phyloP scores from a whole-genome alignment of 2,329 filamentous ascomycete species.

The Teratosphaeria viscida region DNA sequence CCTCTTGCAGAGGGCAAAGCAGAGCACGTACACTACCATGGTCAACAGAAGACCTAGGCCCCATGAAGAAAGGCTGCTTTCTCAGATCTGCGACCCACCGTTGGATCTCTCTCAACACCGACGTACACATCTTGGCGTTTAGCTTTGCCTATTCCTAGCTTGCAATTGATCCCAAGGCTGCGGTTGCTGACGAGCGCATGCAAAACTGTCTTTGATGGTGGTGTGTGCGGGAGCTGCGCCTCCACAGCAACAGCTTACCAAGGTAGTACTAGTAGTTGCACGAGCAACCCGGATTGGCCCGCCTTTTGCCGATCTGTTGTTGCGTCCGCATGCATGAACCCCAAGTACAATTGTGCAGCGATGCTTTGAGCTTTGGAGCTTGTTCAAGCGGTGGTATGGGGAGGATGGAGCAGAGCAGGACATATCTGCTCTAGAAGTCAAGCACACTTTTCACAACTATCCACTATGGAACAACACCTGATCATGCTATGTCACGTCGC shows the following conservation, averaged over 20 bases:
- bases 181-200: not conserved
- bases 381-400: not conserved
- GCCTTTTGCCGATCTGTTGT: not conserved
- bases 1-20: not conserved
- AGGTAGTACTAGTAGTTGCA: not conserved
- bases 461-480: conserved; percentile 1
- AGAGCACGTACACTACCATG: too few species aligned
- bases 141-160: not conserved
- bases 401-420: not conserved
- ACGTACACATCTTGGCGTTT: not conserved
- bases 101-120: not conserved
- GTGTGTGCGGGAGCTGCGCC: not conserved
- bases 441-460: not conserved
- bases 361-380: too few species aligned
- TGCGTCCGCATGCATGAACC: not conserved
- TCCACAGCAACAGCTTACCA: not conserved
- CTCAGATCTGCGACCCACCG: not conserved
- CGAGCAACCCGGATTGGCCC: not conserved
- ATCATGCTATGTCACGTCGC: not conserved
- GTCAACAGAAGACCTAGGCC: not conserved
- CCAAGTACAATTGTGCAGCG: too few species aligned
- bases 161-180: not conserved
- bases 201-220: not conserved
- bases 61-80: not conserved
- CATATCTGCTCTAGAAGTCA: not conserved